Evolutionary conservation across 106 monocot genomes (phyloP).

Genomic region (Iris macrosiphon): DNA sequence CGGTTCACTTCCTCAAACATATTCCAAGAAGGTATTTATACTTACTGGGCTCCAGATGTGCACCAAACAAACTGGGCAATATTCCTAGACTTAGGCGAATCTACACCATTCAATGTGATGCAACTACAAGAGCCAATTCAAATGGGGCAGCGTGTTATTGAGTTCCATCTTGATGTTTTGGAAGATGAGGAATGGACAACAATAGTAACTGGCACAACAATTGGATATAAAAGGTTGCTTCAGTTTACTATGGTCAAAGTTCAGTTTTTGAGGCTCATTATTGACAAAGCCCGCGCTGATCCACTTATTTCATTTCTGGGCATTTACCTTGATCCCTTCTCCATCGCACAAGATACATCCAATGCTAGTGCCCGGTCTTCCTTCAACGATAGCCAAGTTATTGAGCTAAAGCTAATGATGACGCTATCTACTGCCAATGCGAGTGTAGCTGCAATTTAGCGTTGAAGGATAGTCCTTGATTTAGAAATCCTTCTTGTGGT

Average conservation of each 20-base stretch:
- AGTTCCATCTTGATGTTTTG: slow-evolving; percentile 62
- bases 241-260: slow-evolving; percentile 36
- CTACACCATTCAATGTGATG: slow-evolving; percentile 65
- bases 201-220: slow-evolving; percentile 54
- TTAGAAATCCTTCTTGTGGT: too few relatives aligned
- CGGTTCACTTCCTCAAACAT: slow-evolving; percentile 41
- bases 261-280: slow-evolving; percentile 45
- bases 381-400: slow-evolving; percentile 11
- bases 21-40: slow-evolving; percentile 53
- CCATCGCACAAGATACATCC: background rate
- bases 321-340: slow-evolving; percentile 54
- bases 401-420: too few relatives aligned
- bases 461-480: too few relatives aligned
- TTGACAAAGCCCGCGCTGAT: slow-evolving; percentile 70
- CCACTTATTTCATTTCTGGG: slow-evolving; percentile 79
- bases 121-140: slow-evolving; percentile 89
- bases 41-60: slow-evolving; percentile 85
- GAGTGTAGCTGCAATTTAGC: too few relatives aligned
- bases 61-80: slow-evolving; percentile 36
- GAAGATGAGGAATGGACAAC: slow-evolving; percentile 49
- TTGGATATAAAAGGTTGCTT: slow-evolving; percentile 83
- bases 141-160: slow-evolving; percentile 87
- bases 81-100: slow-evolving; percentile 33
- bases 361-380: slow-evolving; percentile 6
- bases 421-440: too few relatives aligned